These are phyloP conservation scores for Aspergillus fumigatiaffinis DNA, from an alignment of 2,329 filamentous ascomycete species.

Conservation along the genomic window DNA sequence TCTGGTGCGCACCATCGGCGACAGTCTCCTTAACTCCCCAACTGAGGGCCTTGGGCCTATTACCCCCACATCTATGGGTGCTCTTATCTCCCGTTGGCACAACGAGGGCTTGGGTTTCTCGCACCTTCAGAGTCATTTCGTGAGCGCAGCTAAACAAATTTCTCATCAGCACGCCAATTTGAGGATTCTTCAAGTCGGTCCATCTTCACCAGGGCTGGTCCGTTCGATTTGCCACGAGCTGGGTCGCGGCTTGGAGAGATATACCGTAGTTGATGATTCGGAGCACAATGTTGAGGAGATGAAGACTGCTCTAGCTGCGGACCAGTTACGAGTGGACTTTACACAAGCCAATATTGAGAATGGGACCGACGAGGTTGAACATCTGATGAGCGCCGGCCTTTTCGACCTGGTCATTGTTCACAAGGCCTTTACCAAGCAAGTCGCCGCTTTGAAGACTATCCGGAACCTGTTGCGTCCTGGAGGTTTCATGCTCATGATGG, in stretches of 20 bases:
- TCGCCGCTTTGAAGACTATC: not conserved
- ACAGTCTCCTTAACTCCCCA: slow-evolving; percentile 1
- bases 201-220: slow-evolving; percentile 4
- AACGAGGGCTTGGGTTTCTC: slow-evolving; percentile 3
- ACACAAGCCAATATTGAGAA: not conserved
- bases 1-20: slow-evolving; percentile 1
- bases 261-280: slow-evolving; percentile 2
- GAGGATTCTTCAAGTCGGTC: slow-evolving; percentile 5
- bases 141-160: slow-evolving; percentile 6
- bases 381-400: not conserved
- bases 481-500: slow-evolving; percentile 4
- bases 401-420: slow-evolving; percentile 5
- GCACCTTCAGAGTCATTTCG: slow-evolving; percentile 2
- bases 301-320: not conserved
- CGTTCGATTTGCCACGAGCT: slow-evolving; percentile 2
- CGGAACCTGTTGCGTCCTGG: slow-evolving; percentile 2
- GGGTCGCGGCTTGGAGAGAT: not conserved
- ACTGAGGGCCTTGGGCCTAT: not conserved
- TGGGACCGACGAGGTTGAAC: not conserved
- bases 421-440: slow-evolving; percentile 4
- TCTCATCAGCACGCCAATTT: slow-evolving; percentile 1
- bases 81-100: slow-evolving; percentile 3
- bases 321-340: slow-evolving; percentile 2
- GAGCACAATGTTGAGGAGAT: slow-evolving; percentile 1
- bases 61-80: not conserved